Evolutionary conservation across 2,329 filamentous ascomycete species (phyloP).

Genomic region (Teratosphaeria gauchensis): DNA sequence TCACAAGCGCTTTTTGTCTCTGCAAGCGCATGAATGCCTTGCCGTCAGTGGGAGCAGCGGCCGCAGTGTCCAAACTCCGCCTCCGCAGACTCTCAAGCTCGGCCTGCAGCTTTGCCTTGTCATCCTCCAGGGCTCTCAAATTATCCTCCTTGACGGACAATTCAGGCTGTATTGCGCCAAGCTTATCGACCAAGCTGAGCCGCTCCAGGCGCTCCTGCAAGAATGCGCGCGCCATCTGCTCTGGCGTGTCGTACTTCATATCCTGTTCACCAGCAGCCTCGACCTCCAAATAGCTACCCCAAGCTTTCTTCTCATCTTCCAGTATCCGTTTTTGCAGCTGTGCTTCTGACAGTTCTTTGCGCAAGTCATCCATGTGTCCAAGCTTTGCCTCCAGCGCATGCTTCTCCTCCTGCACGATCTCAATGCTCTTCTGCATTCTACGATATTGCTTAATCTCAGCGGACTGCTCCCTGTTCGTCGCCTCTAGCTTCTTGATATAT

Average conservation of each 20-base stretch:
- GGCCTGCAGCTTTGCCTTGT: constrained; percentile 53
- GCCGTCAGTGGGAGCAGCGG: constrained; percentile 28
- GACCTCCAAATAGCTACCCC: constrained; percentile 74
- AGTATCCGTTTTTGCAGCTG: constrained; percentile 75
- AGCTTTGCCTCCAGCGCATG: constrained; percentile 68
- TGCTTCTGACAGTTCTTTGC: constrained; percentile 68
- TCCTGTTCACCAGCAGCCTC: constrained; percentile 52
- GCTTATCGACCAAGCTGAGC: constrained; percentile 66
- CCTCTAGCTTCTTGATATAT: constrained; percentile 80
- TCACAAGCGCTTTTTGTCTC: constrained; percentile 70
- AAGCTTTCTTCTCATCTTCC: constrained; percentile 78
- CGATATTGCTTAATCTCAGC: constrained; percentile 73
- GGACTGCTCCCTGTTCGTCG: constrained; percentile 67
- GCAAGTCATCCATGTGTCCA: constrained; percentile 61
- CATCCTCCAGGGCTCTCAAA: constrained; percentile 61
- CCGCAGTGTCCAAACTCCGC: neutral
- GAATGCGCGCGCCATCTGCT: constrained; percentile 74
- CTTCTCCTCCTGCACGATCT: constrained; percentile 94
- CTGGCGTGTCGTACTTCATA: constrained; percentile 75
- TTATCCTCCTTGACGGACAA: constrained; percentile 65
- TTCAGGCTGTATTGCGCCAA: constrained; percentile 73
- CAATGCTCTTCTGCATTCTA: constrained; percentile 74
- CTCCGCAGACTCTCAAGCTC: constrained; percentile 63
- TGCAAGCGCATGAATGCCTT: constrained; percentile 68
- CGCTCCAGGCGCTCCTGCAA: constrained; percentile 73